Percentiles rank a stretch among this genome's conserved stretches.
These are phyloP conservation scores for Biscogniauxia mediterranea DNA, from an alignment of 2,329 filamentous ascomycete genomes.

Conservation along the genomic window DNA sequence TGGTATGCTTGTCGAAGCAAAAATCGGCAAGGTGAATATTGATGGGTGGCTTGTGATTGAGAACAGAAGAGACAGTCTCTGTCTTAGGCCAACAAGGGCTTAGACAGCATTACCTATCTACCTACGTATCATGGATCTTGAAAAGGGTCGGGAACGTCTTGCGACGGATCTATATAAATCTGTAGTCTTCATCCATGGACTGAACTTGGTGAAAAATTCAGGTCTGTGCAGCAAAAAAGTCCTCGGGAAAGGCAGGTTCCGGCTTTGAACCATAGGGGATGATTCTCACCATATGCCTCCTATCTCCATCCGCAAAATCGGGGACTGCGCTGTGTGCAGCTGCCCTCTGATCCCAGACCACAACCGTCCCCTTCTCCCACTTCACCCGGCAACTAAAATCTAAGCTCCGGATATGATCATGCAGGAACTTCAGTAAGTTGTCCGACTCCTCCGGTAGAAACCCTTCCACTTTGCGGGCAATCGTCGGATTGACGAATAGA, in stretches of 20 bases:
- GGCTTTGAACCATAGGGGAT: slow-evolving; percentile 12
- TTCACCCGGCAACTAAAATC: slow-evolving; percentile 64
- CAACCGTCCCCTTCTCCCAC: slow-evolving; percentile 60
- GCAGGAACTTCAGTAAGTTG: slow-evolving; percentile 64
- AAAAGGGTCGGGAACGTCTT: no score
- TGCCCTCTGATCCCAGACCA: slow-evolving; percentile 56
- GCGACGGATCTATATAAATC: no score
- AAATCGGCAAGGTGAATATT: no score
- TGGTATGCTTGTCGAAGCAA: no score
- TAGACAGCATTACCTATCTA: not conserved
- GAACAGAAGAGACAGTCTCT: no score
- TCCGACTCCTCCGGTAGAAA: slow-evolving; percentile 70
- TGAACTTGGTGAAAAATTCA: no score
- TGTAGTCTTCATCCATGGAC: no score
- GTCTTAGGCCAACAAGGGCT: no score
- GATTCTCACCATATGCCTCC: slow-evolving; percentile 17
- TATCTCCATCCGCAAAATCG: slow-evolving; percentile 16
- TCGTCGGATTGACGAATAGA: slow-evolving; percentile 60
- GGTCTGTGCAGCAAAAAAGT: not conserved
- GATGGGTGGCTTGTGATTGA: no score
- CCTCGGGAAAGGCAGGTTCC: slow-evolving; percentile 14
- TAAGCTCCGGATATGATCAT: slow-evolving; percentile 47
- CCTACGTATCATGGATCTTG: no score
- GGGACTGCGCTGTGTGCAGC: slow-evolving; percentile 11
- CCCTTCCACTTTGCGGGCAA: slow-evolving; percentile 63